phyloP scores from a whole-genome alignment of 345 rosid species.

The Eucalyptus curtisii region DNA sequence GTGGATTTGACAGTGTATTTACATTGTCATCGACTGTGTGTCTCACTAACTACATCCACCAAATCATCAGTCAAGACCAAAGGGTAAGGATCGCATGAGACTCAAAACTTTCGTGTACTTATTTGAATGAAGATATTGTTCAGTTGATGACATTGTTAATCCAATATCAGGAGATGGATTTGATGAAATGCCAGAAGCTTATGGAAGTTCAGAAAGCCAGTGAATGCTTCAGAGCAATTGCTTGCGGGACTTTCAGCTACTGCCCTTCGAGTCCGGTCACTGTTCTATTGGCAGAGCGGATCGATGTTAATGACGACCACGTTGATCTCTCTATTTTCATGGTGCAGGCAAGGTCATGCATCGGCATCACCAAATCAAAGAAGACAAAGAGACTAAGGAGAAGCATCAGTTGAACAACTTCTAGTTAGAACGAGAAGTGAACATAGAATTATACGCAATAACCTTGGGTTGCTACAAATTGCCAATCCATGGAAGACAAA shows the following conservation, averaged over 20 bases:
- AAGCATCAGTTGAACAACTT: not conserved
- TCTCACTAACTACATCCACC: constrained; percentile 5
- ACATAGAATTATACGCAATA: not conserved
- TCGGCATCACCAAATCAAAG: not conserved
- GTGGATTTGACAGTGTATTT: constrained; percentile 15
- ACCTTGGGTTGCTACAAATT: not conserved
- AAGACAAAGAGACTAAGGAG: not conserved
- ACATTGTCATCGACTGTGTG: not conserved
- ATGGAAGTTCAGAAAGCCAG: constrained; percentile 11
- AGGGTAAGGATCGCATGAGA: constrained; percentile 6
- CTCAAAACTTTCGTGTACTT: not conserved
- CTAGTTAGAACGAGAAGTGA: not conserved
- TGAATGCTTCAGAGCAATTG: not conserved
- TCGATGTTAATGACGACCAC: constrained; percentile 3
- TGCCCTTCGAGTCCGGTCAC: constrained; percentile 52
- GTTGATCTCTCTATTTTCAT: constrained; percentile 24
- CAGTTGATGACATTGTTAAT: not conserved
- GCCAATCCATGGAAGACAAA: not conserved
- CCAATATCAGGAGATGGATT: constrained; percentile 11
- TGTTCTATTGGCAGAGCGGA: constrained; percentile 16
- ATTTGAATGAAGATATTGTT: not conserved
- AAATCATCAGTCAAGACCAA: not conserved
- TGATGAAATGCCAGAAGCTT: constrained; percentile 16
- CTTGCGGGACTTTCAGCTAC: not conserved
- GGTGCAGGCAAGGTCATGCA: not conserved